Percentiles rank a stretch among this genome's conserved stretches.
Conservation (phyloP, 768 basidiomycete genomes). For the Collybia mongolica region DNA sequence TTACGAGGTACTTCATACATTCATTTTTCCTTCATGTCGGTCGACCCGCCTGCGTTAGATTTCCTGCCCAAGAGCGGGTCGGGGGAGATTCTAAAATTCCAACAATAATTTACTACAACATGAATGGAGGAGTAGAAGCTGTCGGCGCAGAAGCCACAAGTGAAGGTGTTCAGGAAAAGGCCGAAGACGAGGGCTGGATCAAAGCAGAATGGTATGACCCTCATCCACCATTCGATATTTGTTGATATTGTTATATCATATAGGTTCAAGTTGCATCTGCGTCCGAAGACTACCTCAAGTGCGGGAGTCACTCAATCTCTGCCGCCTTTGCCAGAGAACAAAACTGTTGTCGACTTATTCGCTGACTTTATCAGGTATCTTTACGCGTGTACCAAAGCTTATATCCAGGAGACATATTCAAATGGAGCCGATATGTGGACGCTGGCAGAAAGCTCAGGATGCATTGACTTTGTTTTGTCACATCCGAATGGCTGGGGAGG, state of each 20-base stretch:
- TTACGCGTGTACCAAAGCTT: conserved; percentile 33
- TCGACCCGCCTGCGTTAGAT: conserved; percentile 26
- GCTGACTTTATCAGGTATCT: conserved; percentile 48
- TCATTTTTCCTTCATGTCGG: conserved; percentile 9
- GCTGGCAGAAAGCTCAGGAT: conserved; percentile 27
- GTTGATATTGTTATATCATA: background rate
- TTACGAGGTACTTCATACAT: conserved; percentile 30
- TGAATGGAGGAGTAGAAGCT: conserved; percentile 32
- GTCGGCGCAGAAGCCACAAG: conserved; percentile 43
- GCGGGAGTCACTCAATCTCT: conserved; percentile 24
- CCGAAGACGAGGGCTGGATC: conserved; percentile 40
- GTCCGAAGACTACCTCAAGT: conserved; percentile 6
- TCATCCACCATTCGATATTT: conserved; percentile 14
- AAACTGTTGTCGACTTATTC: conserved; percentile 40
- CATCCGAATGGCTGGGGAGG: conserved; percentile 63
- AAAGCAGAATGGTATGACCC: conserved; percentile 45
- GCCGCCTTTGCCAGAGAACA: conserved; percentile 39
- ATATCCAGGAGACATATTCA: conserved; percentile 39
- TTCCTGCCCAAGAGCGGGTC: conserved; percentile 41
- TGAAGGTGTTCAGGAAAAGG: conserved; percentile 35
- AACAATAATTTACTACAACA: conserved; percentile 44
- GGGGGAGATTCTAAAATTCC: conserved; percentile 45
- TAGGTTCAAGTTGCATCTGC: conserved; percentile 28
- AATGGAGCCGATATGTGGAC: conserved; percentile 37
- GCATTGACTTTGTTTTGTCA: conserved; percentile 45